Base-by-base conservation (phyloP, 108 stramenopile genomes). In the Conticribra weissflogii region DNA sequence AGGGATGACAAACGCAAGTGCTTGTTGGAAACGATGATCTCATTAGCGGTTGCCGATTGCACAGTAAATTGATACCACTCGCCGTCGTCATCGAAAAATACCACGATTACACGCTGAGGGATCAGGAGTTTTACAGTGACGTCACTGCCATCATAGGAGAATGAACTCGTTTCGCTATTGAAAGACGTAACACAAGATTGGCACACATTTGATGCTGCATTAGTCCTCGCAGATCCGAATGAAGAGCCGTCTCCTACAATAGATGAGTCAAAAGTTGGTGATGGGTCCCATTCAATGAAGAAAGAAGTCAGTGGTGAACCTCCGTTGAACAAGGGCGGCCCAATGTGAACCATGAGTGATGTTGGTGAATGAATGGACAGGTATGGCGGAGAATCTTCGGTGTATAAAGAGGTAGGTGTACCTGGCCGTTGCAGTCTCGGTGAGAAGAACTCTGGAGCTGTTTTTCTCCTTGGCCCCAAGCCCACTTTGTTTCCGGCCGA, bases 281-380 rank as follows among this genome's bases (percentile, higher is more conserved):
- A 66, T 25, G 78, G 33, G 54, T 95, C 93, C 94, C 94, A 95
- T 63, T 95, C 90, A 45, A 95, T 79, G 33, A 84, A 74, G 76
- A 87, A 93, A 47, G 81, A 61, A 34, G 79, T 86, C 27, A 95
- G 51, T 1, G 83, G 73, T 55, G 79, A 81, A 29, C 94, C 94
- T 2, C 94, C 92, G 45, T 90, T 85, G 66, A 84, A 87, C 0
- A 62, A 56, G 2, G 92, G 86, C 25, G 86, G 63, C 9, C 83
- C 86, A 33, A 93, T 82, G 34, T 66, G 57, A 3, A 93, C 91
- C 36, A 64, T 5, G 8, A 93, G 72, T n/a, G 81, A 57, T 24
- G 74, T 68, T 5, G 59, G 65, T 1, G 82, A 83, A 34, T 69
- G 54, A 32, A 69, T 36, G 2, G 66, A 62, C 21, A 83, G 70